Evolutionary conservation across 1,139 yeast genomes (phyloP), one percentile per base, ranked within the genome.

Genomic region (Saccharomyces hybrid): DNA sequence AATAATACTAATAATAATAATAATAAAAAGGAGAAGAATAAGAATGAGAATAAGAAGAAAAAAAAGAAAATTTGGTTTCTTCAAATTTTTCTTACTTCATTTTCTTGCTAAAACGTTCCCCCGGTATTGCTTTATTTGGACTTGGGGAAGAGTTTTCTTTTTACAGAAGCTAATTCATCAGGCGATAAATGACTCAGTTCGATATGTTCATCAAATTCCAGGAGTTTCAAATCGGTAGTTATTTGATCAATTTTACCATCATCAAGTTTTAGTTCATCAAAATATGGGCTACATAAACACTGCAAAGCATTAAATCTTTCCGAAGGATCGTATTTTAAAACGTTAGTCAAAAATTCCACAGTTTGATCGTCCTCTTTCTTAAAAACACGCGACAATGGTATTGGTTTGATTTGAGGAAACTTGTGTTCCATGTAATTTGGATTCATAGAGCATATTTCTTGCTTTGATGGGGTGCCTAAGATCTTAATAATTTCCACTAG

Each of bases 391-490:
- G 79, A 73, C 63, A 93, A 78, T 34, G 98, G 97, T 56, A 93
- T 95, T 56, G 98, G 96, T 70, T 88, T 86, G 67, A 93, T 93
- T 64, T 89, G 93, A 2, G 99, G 99, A 76, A 93, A 93, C 67
- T 89, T 88, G 73, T 93, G 97, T 70, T 93, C 99, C 85, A 89
- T 88, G 74, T 93, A 95, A 71, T 90, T 91, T 56, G 97, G 96
- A 72, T 93, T 93, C 99, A 93, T 93, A 59, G 91, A 82, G 68
- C 85, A 81, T 63, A 93, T 93, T 72, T 93, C 97, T 51, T 90
- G 96, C 58, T 88, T 83, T 25, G 96, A 78, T 14, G 99, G 99
- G 1, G 99, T 93, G 11, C 99, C 99, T 67, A 93, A 77, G 31
- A 93, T 89, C 71, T 93, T 93, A 70, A 93, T 93, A 65, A 93